Conservation (phyloP, 176 grass and related monocot genomes). For the Oryza meridionalis region DNA sequence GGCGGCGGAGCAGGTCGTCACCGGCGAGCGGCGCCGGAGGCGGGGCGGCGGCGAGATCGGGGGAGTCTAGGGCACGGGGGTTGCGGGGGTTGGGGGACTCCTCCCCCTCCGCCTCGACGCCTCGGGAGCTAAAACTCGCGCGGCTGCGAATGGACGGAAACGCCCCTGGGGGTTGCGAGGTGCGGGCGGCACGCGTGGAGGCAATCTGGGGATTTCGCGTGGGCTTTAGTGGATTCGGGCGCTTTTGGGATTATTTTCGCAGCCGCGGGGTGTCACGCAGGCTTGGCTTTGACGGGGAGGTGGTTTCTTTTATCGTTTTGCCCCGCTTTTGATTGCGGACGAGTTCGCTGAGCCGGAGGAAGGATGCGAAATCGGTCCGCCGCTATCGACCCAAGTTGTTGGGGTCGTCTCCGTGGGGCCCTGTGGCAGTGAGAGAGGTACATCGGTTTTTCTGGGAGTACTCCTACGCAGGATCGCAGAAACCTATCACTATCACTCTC, state of each 20-base stretch:
- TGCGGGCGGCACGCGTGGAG: background rate
- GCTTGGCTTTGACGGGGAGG: slow-evolving; percentile 23
- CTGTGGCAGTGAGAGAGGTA: background rate
- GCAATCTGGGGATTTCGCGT: slow-evolving; percentile 28
- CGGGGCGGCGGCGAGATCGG: slow-evolving; percentile 38
- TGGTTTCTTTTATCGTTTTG: background rate
- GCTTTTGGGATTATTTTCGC: background rate
- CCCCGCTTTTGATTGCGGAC: background rate
- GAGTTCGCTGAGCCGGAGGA: background rate
- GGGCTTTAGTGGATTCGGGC: slow-evolving; percentile 13
- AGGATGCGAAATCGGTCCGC: background rate
- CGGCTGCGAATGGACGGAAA: background rate
- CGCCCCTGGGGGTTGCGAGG: background rate
- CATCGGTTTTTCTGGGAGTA: background rate
- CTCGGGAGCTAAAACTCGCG: slow-evolving; percentile 41
- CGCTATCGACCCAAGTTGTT: background rate
- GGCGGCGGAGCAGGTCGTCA: background rate
- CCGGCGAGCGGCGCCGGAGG: slow-evolving; percentile 16
- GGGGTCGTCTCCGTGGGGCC: background rate
- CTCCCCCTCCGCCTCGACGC: slow-evolving; percentile 3
- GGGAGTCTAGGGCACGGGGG: slow-evolving; percentile 27
- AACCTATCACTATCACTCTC: no score
- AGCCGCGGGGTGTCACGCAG: background rate
- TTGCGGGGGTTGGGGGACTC: slow-evolving; percentile 5
- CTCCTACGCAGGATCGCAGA: no score